phyloP scores from a whole-genome alignment of 768 basidiomycete species.

The Agaricus blazei region DNA sequence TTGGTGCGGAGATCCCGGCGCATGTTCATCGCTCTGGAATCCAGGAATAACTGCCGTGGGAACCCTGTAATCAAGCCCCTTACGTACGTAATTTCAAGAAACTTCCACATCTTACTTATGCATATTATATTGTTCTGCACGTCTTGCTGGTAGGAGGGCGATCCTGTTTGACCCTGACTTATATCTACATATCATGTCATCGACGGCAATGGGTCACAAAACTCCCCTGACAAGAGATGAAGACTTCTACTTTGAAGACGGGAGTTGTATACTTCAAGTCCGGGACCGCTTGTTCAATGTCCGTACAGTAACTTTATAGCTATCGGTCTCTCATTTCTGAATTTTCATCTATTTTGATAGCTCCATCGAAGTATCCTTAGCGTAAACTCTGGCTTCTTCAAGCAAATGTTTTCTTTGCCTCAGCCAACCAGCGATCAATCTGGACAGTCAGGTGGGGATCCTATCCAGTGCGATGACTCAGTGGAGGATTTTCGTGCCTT shows the following conservation, averaged over 20 bases:
- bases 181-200: neutral
- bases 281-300: neutral
- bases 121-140: no score
- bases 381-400: neutral
- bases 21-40: neutral
- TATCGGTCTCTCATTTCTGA: neutral
- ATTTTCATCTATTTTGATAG: neutral
- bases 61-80: no score
- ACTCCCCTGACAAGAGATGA: neutral
- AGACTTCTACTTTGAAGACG: neutral
- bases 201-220: neutral
- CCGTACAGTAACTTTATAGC: neutral
- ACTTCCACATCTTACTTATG: no score
- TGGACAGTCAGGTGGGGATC: neutral
- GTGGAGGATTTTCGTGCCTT: neutral
- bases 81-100: no score
- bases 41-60: neutral
- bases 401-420: neutral
- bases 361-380: neutral
- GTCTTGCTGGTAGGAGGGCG: no score
- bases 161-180: neutral
- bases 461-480: neutral
- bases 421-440: neutral
- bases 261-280: neutral
- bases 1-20: conserved; percentile 32